Base-by-base conservation (phyloP, 495 filamentous ascomycete species). In the Penicillium desertorum region DNA sequence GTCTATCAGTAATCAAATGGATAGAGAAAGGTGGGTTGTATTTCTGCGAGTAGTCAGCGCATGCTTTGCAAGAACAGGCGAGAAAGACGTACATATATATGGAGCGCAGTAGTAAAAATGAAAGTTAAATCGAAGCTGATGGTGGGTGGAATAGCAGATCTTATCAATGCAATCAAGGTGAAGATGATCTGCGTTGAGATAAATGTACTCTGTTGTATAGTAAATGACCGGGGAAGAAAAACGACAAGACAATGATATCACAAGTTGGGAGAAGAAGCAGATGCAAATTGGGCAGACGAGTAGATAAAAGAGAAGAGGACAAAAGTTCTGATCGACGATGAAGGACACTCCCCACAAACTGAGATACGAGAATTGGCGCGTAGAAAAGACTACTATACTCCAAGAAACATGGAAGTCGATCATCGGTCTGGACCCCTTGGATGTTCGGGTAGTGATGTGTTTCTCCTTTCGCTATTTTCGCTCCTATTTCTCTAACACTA, bases 1-100 rank as follows among this genome's bases (percentile, higher is more conserved):
- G 57, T 63, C 34, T 63, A 67, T 73, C 67, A 73, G 72, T 67
- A 65, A 50, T 49, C 37, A 52, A 50, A 47, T 42, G 27, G 10
- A 37, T 37, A 4, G 22, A 39, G 23, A 34, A 32, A 43, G 43
- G 54, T 29, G 45, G n/a, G 14, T 23, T 42, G 49, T 53, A 43
- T 27, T 20, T 46, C 53, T 55, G 53, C 4, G 12, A 19, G 9
- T 4, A 20, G 20, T 55, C 5, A 55, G 53, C 22, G n/a, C n/a
- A 41, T 23, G 17, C 10, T 5, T 20, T 27, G 11, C 17, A 20
- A 34, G 3, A 14, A 36, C 11, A 12, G 16, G 5, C 5, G 6
- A 23, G 34, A 29, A 9, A 30, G 0, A 11, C 53, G 22, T 56
- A 56, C 53, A 32, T 19, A 41, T 39, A 34, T 9, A 19, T 44